These are phyloP conservation scores for Candida arabinofermentans DNA, from an alignment of 805 yeast genomes.

Conservation along the genomic window DNA sequence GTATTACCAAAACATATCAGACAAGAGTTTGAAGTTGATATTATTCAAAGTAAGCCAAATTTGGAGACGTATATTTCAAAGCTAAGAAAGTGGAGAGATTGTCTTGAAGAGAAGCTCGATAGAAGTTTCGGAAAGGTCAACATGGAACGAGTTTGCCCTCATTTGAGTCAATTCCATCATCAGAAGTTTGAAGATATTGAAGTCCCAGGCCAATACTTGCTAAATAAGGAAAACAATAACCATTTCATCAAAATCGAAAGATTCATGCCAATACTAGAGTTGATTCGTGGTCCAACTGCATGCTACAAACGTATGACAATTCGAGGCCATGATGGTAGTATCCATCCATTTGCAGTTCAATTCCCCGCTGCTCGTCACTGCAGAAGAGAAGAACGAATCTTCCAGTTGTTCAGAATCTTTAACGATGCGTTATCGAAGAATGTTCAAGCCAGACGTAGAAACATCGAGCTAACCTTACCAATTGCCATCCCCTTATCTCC, in stretches of 20 bases:
- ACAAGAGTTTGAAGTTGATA: constrained; percentile 88
- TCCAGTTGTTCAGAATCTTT: constrained; percentile 86
- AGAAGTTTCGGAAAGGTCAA: constrained; percentile 75
- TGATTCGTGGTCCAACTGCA: constrained; percentile 84
- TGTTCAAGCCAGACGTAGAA: constrained; percentile 84
- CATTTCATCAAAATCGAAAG: constrained; percentile 93
- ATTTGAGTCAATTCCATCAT: constrained; percentile 93
- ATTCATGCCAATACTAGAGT: constrained; percentile 82
- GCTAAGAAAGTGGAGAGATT: constrained; percentile 86
- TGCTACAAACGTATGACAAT: constrained; percentile 87
- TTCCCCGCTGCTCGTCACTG: constrained; percentile 97
- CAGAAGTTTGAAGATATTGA: constrained; percentile 97
- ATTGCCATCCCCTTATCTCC: constrained; percentile 92
- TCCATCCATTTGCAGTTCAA: constrained; percentile 93
- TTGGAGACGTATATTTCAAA: constrained; percentile 81
- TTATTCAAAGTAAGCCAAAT: constrained; percentile 81
- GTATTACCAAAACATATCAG: constrained; percentile 85
- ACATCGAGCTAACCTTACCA: constrained; percentile 82
- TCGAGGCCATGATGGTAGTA: constrained; percentile 89
- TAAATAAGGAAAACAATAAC: constrained; percentile 82
- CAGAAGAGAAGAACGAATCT: constrained; percentile 91
- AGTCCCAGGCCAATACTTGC: constrained; percentile 92
- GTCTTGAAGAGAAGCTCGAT: constrained; percentile 88
- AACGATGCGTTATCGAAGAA: constrained; percentile 75
- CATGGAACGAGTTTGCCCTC: constrained; percentile 89